Conservation (phyloP, 2,329 filamentous ascomycete species). For the Fusarium pseudoanthophilum region DNA sequence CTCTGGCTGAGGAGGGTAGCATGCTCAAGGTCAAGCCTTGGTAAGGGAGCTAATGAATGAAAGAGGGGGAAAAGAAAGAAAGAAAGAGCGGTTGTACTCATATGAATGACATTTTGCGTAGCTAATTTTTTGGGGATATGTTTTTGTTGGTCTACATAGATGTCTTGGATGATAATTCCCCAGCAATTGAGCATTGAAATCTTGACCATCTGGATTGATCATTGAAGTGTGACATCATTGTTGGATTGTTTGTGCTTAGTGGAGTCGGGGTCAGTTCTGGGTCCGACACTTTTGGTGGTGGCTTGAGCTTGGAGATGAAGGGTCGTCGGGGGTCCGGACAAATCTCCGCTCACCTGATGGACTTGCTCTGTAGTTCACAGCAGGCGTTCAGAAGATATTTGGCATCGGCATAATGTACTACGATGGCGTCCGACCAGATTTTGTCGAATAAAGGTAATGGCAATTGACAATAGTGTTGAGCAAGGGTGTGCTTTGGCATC, state of each 20-base stretch:
- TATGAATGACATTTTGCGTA: conserved; percentile 29
- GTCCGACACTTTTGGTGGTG: neutral
- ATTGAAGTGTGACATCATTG: neutral
- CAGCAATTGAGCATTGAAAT: conserved; percentile 24
- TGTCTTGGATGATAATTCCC: conserved; percentile 22
- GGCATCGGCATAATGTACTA: fast-evolving
- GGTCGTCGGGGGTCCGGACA: neutral
- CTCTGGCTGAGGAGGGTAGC: conserved; percentile 82
- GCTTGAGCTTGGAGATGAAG: neutral
- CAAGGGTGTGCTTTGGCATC: no score
- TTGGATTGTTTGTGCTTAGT: neutral
- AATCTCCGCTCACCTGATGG: neutral
- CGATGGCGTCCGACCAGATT: fast-evolving
- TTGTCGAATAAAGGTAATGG: neutral
- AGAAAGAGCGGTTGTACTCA: conserved; percentile 10
- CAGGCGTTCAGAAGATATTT: neutral
- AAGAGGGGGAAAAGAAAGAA: neutral
- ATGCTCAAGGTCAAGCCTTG: conserved; percentile 83
- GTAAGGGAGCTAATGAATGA: conserved; percentile 53
- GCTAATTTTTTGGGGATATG: conserved; percentile 6
- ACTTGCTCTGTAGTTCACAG: neutral
- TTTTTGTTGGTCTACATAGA: conserved; percentile 21
- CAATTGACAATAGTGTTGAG: neutral
- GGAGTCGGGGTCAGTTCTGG: neutral
- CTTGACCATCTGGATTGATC: neutral